Percentiles rank a stretch among this genome's conserved stretches.
Conservation (phyloP, 768 basidiomycete genomes). For the Serendipita sp. region DNA sequence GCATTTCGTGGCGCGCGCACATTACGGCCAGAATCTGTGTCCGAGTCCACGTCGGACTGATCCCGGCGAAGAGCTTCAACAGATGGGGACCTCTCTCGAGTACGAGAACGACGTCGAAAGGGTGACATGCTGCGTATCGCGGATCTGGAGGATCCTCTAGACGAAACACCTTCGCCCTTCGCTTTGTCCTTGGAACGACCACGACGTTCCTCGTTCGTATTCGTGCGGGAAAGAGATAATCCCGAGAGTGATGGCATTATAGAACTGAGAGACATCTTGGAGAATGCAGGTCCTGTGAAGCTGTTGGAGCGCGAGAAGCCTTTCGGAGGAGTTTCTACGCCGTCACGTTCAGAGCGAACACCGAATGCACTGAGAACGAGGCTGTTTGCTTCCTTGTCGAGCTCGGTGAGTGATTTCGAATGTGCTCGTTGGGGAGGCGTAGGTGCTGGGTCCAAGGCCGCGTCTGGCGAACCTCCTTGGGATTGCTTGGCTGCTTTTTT, state of each 20-base stretch:
- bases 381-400: background rate
- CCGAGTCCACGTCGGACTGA: slow-evolving; percentile 44
- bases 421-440: background rate
- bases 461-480: no score
- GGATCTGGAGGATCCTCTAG: slow-evolving; percentile 21
- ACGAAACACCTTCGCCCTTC: slow-evolving; percentile 40
- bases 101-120: slow-evolving; percentile 55
- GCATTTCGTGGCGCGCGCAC: background rate
- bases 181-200: slow-evolving; percentile 23
- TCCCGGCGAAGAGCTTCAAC: slow-evolving; percentile 40
- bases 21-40: slow-evolving; percentile 27
- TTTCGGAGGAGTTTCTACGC: background rate
- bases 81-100: slow-evolving; percentile 35
- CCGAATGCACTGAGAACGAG: background rate
- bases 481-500: background rate
- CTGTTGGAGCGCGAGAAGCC: background rate
- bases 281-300: background rate
- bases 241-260: slow-evolving; percentile 60
- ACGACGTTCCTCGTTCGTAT: slow-evolving; percentile 16
- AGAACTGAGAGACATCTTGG: slow-evolving; percentile 42
- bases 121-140: slow-evolving; percentile 69
- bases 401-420: background rate
- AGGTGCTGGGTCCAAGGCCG: no score
- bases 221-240: slow-evolving; percentile 33
- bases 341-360: background rate